Conservation (phyloP, 169 alveolate species). For the Ophryocystis elektroscirrha region DNA sequence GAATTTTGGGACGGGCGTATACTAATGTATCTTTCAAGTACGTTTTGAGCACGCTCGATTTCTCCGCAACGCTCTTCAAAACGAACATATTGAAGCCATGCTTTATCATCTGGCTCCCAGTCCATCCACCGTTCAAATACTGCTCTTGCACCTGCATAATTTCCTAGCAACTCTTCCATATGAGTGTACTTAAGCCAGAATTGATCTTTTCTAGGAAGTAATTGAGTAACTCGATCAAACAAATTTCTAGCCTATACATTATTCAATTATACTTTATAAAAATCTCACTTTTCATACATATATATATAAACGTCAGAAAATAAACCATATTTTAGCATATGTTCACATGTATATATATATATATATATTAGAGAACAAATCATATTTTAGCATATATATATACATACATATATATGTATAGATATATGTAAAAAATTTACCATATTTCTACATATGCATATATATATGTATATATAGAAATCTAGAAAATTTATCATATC, state of each 20-base stretch:
- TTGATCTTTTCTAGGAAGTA: slow-evolving; percentile 85
- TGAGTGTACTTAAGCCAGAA: slow-evolving; percentile 94
- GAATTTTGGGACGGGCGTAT: slow-evolving; percentile 59
- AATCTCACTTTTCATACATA: too few relatives aligned
- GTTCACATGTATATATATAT: background rate
- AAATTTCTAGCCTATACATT: slow-evolving; percentile 56
- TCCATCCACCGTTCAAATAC: slow-evolving; percentile 59
- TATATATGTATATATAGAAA: too few relatives aligned
- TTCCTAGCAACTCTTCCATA: slow-evolving; percentile 87
- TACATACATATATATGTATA: background rate
- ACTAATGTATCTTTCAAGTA: slow-evolving; percentile 63
- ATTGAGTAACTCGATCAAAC: slow-evolving; percentile 83
- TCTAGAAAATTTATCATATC: too few relatives aligned
- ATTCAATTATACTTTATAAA: background rate
- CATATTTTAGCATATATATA: background rate
- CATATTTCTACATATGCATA: too few relatives aligned
- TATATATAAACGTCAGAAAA: too few relatives aligned
- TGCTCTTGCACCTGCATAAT: slow-evolving; percentile 73
- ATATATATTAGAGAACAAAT: background rate
- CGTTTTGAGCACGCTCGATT: slow-evolving; percentile 61
- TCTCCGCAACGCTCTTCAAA: slow-evolving; percentile 94
- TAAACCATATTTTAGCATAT: background rate
- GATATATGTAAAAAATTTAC: too few relatives aligned
- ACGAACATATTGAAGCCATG: slow-evolving; percentile 78
- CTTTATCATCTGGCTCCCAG: too few relatives aligned